Base-by-base conservation (phyloP, 768 basidiomycete genomes). In the Rhodotorula kratochvilovae region DNA sequence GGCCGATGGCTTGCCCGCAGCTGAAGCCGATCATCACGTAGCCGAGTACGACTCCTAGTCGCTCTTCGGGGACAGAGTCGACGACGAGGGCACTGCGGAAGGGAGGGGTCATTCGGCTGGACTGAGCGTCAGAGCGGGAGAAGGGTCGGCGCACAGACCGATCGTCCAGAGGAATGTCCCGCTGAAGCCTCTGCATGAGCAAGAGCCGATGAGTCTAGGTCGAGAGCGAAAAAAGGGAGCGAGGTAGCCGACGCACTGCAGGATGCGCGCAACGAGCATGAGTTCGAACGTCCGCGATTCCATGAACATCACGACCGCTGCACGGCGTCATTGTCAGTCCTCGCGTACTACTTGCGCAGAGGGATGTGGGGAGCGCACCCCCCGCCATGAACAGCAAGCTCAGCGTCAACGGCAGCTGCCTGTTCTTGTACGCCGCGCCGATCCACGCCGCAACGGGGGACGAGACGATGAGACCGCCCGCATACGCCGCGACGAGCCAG, bases 401-500 rank as follows among this genome's bases (percentile, higher is more conserved):
- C 39, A 66, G 8, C 21, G 66, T 31, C 29, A 77, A 66, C 3
- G 74, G 75, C 2, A 63, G 31, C 45, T 76, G 74, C 23, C 77
- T 56, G 31, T 60, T 57, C 39, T 72, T 66, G 33, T 29, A 70
- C 12, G 36, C 39, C 29, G 73, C 73, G 48, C 48, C 48, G 29
- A 76, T 25, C 39, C 46, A 65, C 15, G 64, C 77, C 2, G 55
- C 66, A 2, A 61, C 48, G 2, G 77, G 77, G 3, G 48, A 56
- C 23, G 71, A 71, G 19, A 74, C 70, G 58, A 77, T 70, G 21
- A 77, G 46, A 2, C 75, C 77, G 5, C 59, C 75, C 0, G 68
- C 75, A 59, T 76, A 77, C 0, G 75, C 70, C 12, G 70, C 72
- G 25, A 78, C 74, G 17, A 78, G 66, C 74, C 74, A 78, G 0